Evolutionary conservation across 2,329 filamentous ascomycete genomes (phyloP), one percentile per base, ranked within the genome.

Genomic region (Leptographium lundbergii): DNA sequence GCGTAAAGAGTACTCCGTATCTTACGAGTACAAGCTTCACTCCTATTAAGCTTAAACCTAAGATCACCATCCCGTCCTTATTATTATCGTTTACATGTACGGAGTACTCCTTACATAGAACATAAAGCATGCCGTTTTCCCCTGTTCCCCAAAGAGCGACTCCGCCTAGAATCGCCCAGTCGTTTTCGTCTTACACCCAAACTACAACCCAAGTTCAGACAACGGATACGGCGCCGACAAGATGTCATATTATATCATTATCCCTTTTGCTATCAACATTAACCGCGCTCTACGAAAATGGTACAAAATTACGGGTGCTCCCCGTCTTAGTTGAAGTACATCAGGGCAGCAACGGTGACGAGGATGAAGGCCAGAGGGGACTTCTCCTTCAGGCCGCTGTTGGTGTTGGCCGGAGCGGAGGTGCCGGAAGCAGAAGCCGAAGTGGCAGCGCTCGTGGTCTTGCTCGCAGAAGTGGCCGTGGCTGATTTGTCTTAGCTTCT

Each of bases 311-410:
- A 22, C 29, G 9, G 24, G 13, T 9, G 57, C 64, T 4, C 3
- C 4, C 7, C 3, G 7, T 2, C 17, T 68, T 72, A 75, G 69
- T 75, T 72, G 63, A 74, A 72, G 71, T 73, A 73, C 63, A 73
- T 60, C 62, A 75, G 69, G 57, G 71, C 69, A 57, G 71, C 73
- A 48, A 72, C 67, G 42, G 73, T 69, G 52, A 72, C 67, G 39
- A 73, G 66, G 63, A 75, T 67, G 34, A 75, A 67, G 50, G 72
- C 73, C 50, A 75, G 68, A n/a, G 73, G 70, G 24, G 72, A 74
- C 61, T 70, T 67, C 61, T 70, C 66, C 63, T 70, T 67, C 65
- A 68, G 67, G 67, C 71, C 69, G 68, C 66, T 65, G 67, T 72
- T 71, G 63, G 67, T 66, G 66, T 68, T 68, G 59, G 64, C 52